Percentiles rank a stretch among this genome's conserved stretches.
Conservation (phyloP, 176 grass and related monocot species). For the Carex cristatella region DNA sequence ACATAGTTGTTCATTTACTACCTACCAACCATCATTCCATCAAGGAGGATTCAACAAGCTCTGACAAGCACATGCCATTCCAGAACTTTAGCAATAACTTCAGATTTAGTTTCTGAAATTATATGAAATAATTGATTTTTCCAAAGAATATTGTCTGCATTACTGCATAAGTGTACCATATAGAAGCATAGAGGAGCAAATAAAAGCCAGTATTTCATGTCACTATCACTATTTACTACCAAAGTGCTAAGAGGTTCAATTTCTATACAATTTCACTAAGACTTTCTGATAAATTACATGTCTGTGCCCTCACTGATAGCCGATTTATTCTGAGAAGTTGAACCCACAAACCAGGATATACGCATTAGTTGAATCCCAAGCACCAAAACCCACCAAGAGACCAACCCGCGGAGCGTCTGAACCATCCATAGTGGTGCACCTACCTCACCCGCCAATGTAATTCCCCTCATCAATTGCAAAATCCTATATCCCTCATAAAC, state of each 20-base stretch:
- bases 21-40: background rate
- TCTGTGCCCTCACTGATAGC: background rate
- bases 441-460: conserved; percentile 64
- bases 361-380: conserved; percentile 91
- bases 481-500: conserved; percentile 86
- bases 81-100: background rate
- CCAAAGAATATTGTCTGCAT: background rate
- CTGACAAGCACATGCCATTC: background rate
- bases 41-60: background rate
- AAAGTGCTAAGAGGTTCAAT: background rate
- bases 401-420: conserved; percentile 63
- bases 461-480: conserved; percentile 86
- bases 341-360: conserved; percentile 72
- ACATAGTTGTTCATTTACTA: background rate
- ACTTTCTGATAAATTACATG: background rate
- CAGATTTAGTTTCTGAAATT: conserved; percentile 1
- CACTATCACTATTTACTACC: background rate
- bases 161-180: background rate
- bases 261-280: background rate
- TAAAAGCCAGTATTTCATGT: background rate
- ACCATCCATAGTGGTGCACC: conserved; percentile 74
- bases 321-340: conserved; percentile 34
- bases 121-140: background rate
- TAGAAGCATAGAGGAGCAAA: background rate
- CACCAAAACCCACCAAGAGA: conserved; percentile 93